Percentiles rank a stretch among this genome's conserved stretches.
These are phyloP conservation scores for Pseudisothecium myosuroides DNA, from an alignment of 225 moss, liverwort and hornwort species.

Conservation along the genomic window DNA sequence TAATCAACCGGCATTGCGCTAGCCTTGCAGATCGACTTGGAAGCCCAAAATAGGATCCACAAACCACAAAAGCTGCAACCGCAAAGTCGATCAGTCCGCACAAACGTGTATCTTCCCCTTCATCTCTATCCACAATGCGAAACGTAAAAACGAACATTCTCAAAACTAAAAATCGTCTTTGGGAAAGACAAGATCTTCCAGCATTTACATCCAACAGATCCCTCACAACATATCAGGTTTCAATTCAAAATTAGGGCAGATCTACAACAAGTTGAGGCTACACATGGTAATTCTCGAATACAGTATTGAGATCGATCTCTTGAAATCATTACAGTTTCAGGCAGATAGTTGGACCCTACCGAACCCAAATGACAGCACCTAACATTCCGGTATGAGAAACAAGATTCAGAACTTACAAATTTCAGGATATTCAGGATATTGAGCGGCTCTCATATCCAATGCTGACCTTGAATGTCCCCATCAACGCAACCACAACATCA, in stretches of 20 bases:
- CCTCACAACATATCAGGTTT: background rate
- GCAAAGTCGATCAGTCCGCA: background rate
- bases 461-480: background rate
- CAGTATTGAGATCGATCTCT: background rate
- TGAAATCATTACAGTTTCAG: background rate
- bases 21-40: background rate
- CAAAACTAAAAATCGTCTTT: background rate
- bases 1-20: conserved; percentile 15
- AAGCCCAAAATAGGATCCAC: background rate
- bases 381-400: background rate
- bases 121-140: background rate
- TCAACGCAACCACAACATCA: background rate
- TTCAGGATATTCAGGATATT: background rate
- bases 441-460: background rate
- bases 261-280: background rate
- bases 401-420: background rate
- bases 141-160: background rate
- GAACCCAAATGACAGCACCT: background rate
- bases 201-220: background rate
- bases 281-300: background rate
- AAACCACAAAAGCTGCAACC: background rate
- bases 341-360: background rate
- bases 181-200: background rate
- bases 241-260: background rate
- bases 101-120: background rate